These are phyloP conservation scores for Citrullus colocynthis DNA, from an alignment of 306 rosid species.

Conservation along the genomic window DNA sequence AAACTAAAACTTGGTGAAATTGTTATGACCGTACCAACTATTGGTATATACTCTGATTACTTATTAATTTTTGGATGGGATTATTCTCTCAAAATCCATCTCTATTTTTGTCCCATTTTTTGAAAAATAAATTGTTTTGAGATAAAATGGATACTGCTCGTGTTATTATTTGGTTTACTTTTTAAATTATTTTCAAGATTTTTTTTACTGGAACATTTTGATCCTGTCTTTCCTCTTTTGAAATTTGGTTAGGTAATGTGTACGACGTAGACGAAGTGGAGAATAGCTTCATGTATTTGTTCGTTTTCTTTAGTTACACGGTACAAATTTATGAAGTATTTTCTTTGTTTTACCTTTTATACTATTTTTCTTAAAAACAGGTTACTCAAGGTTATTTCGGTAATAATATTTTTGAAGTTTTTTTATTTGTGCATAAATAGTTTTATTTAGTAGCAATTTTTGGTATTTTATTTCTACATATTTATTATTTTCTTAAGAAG, in stretches of 20 bases:
- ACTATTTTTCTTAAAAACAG: no score
- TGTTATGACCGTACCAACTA: conserved; percentile 25
- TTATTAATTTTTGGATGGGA: neutral
- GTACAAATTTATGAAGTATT: neutral
- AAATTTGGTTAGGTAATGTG: neutral
- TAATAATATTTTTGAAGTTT: no score
- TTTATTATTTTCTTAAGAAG: neutral
- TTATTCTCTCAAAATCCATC: neutral
- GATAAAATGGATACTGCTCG: neutral
- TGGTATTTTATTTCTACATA: neutral
- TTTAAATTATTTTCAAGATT: neutral
- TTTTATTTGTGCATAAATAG: no score
- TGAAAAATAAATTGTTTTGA: neutral
- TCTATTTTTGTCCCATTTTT: neutral
- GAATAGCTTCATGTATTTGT: neutral
- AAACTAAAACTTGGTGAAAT: conserved; percentile 31
- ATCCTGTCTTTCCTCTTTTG: neutral
- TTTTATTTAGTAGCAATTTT: no score
- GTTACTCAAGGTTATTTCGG: no score
- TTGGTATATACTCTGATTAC: conserved; percentile 14
- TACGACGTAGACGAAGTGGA: neutral
- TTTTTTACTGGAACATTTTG: neutral
- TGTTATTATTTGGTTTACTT: neutral
- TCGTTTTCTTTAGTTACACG: neutral
- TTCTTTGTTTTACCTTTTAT: neutral